Conservation (phyloP, 2,329 filamentous ascomycete genomes). For the Monosporascus sp. region DNA sequence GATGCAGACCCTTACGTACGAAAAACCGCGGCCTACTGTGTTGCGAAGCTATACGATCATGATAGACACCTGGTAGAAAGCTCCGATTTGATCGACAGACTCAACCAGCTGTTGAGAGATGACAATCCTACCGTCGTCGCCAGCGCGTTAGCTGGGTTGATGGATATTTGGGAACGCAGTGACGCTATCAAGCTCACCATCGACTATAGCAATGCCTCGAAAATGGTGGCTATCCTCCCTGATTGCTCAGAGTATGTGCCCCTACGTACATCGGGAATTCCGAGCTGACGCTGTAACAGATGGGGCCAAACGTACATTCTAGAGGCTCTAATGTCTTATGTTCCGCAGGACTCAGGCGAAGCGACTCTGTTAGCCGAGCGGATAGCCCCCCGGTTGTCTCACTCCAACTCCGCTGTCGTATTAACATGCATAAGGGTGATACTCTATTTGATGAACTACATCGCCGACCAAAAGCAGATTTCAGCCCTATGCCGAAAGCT, state of each 20-base stretch:
- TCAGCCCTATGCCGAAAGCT: constrained; percentile 84
- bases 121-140: constrained; percentile 98
- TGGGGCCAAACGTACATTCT: constrained; percentile 99
- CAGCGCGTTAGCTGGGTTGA: constrained; percentile 81
- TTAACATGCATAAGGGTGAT: constrained; percentile 95
- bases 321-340: constrained; percentile 95
- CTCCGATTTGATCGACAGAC: constrained; percentile 84
- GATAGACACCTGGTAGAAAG: constrained; percentile 84
- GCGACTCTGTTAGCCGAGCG: constrained; percentile 86
- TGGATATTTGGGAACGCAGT: constrained; percentile 98
- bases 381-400: constrained; percentile 90
- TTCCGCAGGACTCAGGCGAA: constrained; percentile 85
- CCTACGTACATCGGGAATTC: neutral
- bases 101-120: constrained; percentile 86
- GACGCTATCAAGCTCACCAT: constrained; percentile 98
- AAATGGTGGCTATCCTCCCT: constrained; percentile 92
- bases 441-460: constrained; percentile 98
- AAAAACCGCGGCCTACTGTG: constrained; percentile 93
- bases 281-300: constrained; percentile 39
- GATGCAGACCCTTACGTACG: constrained; percentile 93
- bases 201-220: constrained; percentile 94
- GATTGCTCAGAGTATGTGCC: constrained; percentile 87
- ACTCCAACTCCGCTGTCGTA: constrained; percentile 94
- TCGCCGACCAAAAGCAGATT: constrained; percentile 84
- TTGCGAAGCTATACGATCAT: constrained; percentile 97